Base-by-base conservation (phyloP, 2,329 filamentous ascomycete genomes). In the Aspergillus ibericus region DNA sequence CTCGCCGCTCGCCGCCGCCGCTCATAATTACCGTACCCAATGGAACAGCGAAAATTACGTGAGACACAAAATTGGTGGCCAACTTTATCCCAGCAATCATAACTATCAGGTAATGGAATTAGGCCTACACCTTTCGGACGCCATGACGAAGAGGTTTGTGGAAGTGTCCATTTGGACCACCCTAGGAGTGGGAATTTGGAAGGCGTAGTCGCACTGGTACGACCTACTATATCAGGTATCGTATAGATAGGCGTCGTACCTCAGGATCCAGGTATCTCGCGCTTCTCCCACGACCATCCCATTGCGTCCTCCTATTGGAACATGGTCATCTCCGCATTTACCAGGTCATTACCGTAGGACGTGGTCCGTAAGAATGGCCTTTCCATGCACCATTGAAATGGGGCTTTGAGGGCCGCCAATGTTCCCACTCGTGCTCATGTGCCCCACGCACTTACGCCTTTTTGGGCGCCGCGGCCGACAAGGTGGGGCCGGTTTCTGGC, bases 391-490 rank as follows among this genome's bases (percentile, higher is more conserved):
- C 50, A 60, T 64, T 59, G 56, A 62, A 60, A 64, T 58, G 55
- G 58, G 60, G 59, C 50, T 56, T 50, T 60, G 58, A 59, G 55
- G 57, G 35, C 53, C 57, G 59, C 59, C 59, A 58, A 51, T 59
- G 55, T 59, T 58, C 57, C 62, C 61, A 64, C 65, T 68, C 65
- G 64, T 68, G 64, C 62, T 63, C 60, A 58, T 61, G 59, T 36
- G 59, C 62, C 55, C 65, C 63, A 67, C 64, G 57, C 51, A 56
- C 58, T 62, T 63, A 60, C 62, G 57, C 61, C 63, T 55, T 63
- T 66, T 64, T 66, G 62, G 63, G 64, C 58, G 66, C 62, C 66
- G 61, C 65, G 62, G 62, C 64, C 62, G 64, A 61, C 36, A 56
- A 56, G 48, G 66, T 63, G 61, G 61, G 55, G 50, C 34, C 27